Conservation (phyloP, 23 red algal genomes). For the Chondrus crispus region DNA sequence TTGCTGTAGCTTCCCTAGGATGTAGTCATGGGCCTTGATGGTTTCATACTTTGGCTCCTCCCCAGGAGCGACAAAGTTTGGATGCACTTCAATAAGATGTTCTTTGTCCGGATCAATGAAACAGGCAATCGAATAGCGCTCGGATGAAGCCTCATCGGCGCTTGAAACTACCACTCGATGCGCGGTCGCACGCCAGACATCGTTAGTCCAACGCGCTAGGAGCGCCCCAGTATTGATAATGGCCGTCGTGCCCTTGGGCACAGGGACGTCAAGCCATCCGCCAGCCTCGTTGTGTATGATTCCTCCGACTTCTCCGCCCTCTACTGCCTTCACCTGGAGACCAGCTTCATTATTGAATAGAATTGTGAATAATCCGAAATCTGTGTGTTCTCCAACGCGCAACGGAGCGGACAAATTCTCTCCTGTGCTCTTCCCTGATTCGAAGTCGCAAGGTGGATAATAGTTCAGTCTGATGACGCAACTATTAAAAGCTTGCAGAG, state of each 20-base stretch:
- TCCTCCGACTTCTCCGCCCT: not conserved
- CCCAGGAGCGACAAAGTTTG: not conserved
- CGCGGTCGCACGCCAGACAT: constrained; percentile 13
- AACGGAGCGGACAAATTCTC: not conserved
- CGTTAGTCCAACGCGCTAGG: constrained; percentile 37
- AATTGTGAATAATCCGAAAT: constrained; percentile 40
- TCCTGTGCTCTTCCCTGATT: not conserved
- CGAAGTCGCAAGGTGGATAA: constrained; percentile 14
- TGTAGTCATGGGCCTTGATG: constrained; percentile 7
- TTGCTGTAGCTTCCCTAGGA: not conserved
- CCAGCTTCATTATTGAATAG: constrained; percentile 16
- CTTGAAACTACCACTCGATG: constrained; percentile 53
- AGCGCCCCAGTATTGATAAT: constrained; percentile 26
- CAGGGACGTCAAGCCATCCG: constrained; percentile 30
- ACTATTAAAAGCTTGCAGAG: not conserved
- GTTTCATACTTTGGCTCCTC: not conserved
- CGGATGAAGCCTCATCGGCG: not conserved
- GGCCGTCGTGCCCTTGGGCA: not conserved
- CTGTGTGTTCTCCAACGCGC: constrained; percentile 43
- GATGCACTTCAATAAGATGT: not conserved
- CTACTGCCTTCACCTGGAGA: not conserved
- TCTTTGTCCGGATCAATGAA: constrained; percentile 17
- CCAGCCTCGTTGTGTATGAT: not conserved
- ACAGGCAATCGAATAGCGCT: constrained; percentile 23
- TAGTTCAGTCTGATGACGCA: not conserved